phyloP scores from a whole-genome alignment of 1,284 basidiomycete genomes.

The Apiotrichum sp. region DNA sequence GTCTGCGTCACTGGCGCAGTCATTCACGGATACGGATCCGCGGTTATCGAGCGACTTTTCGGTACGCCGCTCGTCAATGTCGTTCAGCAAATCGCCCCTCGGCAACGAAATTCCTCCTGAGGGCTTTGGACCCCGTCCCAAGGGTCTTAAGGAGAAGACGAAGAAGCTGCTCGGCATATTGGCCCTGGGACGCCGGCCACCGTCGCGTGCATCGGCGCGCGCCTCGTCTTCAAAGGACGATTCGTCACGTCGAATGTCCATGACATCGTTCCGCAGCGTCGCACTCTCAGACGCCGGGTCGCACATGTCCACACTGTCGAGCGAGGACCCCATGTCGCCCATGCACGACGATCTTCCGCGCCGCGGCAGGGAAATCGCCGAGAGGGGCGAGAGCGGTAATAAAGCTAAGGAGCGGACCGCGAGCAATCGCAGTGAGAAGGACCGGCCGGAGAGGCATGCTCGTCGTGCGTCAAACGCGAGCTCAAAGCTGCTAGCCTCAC shows the following conservation, averaged over 20 bases:
- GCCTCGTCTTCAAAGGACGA: background rate
- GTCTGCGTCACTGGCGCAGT: background rate
- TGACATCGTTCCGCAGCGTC: conserved; percentile 20
- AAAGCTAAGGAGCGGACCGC: background rate
- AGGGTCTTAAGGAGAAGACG: conserved; percentile 33
- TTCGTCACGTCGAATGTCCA: conserved; percentile 20
- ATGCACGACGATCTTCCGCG: background rate
- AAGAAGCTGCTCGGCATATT: conserved; percentile 33
- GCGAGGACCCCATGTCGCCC: conserved; percentile 1
- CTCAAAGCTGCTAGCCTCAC: background rate
- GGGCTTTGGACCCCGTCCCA: background rate
- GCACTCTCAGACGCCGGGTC: conserved; percentile 8
- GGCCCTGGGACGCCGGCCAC: conserved; percentile 17
- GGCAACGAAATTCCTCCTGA: background rate
- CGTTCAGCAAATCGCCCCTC: background rate
- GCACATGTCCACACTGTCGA: background rate
- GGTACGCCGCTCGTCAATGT: background rate
- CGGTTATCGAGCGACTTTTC: background rate
- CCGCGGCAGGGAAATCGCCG: background rate
- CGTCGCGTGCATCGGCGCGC: background rate
- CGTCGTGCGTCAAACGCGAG: background rate
- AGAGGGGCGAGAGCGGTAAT: too few species aligned
- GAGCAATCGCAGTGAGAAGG: background rate
- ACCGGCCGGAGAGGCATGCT: background rate
- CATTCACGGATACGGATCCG: background rate